Evolutionary conservation across 352 stramenopile species (phyloP).

Genomic region (Globisporangium carolinianum): DNA sequence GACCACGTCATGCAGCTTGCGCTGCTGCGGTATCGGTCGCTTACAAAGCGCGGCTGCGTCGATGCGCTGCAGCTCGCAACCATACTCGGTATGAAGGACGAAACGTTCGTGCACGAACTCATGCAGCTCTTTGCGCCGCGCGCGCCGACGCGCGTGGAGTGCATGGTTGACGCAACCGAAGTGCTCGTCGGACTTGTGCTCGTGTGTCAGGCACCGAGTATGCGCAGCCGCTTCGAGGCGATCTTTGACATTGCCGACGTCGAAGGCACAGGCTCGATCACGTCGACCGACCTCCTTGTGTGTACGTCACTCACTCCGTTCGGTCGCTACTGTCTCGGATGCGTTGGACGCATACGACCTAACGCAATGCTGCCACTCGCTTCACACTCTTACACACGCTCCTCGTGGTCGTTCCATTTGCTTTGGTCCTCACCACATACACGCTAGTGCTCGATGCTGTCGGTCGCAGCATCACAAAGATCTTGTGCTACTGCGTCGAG

Average conservation of each 20-base stretch:
- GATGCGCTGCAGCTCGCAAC: slow-evolving; percentile 42
- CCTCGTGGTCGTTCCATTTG: not conserved
- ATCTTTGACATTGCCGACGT: slow-evolving; percentile 60
- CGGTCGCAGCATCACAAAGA: slow-evolving; percentile 42
- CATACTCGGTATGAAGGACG: slow-evolving; percentile 47
- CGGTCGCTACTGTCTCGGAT: not conserved
- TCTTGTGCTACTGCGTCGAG: slow-evolving; percentile 48
- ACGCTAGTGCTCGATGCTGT: slow-evolving; percentile 37
- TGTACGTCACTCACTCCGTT: slow-evolving; percentile 14
- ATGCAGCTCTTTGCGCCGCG: slow-evolving; percentile 46
- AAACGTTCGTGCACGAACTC: slow-evolving; percentile 35
- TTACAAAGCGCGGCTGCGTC: slow-evolving; percentile 53
- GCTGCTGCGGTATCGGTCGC: slow-evolving; percentile 39
- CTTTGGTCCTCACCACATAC: not conserved
- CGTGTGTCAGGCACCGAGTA: slow-evolving; percentile 51
- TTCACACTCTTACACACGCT: not conserved
- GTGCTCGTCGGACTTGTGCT: slow-evolving; percentile 53
- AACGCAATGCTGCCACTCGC: not conserved
- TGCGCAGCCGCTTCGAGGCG: slow-evolving; percentile 55
- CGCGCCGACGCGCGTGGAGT: slow-evolving; percentile 49
- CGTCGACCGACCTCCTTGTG: slow-evolving; percentile 35
- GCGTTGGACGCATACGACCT: too few species aligned
- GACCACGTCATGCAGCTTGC: slow-evolving; percentile 39
- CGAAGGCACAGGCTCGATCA: slow-evolving; percentile 24
- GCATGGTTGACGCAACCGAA: slow-evolving; percentile 68